Evolutionary conservation across 2,329 filamentous ascomycete species (phyloP), one percentile per base, ranked within the genome.

Genomic region (Macrophomina tecta): DNA sequence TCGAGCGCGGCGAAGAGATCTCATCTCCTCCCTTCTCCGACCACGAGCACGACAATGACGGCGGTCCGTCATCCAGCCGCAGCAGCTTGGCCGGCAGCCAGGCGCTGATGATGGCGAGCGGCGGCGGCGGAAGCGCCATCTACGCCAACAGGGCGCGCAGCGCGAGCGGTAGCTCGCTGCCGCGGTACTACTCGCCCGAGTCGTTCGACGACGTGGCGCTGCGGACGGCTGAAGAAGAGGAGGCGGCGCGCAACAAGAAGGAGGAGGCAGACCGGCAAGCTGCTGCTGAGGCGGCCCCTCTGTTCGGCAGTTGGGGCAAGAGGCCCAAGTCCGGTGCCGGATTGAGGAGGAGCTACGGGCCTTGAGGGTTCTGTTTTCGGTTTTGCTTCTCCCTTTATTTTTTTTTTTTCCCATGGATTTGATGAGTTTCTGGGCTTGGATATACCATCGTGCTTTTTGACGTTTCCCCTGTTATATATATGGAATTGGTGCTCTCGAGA

Each of bases 121-220:
- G 52, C 32, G 18, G 53, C 53, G 5, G 53, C 53, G 14, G 36
- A 2, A 23, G 23, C 23, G 23, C 23, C 23, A 23, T 23, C 23
- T 23, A 23, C 23, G 23, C 23, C 23, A 48, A 45, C 34, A 32
- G 61, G 7, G 23, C 48, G 14, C 46, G 61, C 23, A 64, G 61
- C 48, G 49, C 48, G 16, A 64, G 48, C 61, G 61, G 61, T 8
- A 52, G 48, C 48, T 53, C 36, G 34, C 23, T 64, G 48, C 46
- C 46, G 46, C 46, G 61, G 6, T 64, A 64, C 61, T 64, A 64
- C 45, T 48, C 61, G 16, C 36, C 48, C 34, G 48, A 53, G 7
- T 18, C 61, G 23, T 52, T 40, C n/a, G 60, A 63, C 45, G 60
- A 63, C 60, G 58, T 62, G 32, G 58, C 58, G 9, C 32, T 62